A percentile compares a stretch with the other conserved stretches of the same genome.
phyloP scores from a whole-genome alignment of 2,329 filamentous ascomycete genomes.

The Colletotrichum tanaceti region DNA sequence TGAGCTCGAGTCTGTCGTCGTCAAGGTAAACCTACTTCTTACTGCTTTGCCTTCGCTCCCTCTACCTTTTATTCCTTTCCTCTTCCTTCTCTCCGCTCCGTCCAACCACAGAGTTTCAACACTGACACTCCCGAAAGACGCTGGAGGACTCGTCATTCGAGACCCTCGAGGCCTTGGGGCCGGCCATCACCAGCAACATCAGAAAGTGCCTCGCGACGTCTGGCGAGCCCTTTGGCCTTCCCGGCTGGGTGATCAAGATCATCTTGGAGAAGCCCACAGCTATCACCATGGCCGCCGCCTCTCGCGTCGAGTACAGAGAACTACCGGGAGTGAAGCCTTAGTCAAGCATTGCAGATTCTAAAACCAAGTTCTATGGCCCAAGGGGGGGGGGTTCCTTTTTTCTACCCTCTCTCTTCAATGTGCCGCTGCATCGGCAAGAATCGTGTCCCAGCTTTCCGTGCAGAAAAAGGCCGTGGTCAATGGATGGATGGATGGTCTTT shows the following conservation, averaged over 20 bases:
- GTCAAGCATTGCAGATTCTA: conserved; percentile 1
- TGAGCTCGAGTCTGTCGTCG: conserved; percentile 68
- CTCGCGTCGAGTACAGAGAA: conserved; percentile 67
- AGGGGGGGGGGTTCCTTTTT: too few species aligned
- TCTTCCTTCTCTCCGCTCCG: background rate
- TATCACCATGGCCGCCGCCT: conserved; percentile 77
- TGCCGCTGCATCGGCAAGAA: background rate
- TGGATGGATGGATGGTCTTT: background rate
- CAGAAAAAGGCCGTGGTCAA: background rate
- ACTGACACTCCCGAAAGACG: conserved; percentile 51
- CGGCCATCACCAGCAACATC: conserved; percentile 59
- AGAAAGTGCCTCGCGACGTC: conserved; percentile 54
- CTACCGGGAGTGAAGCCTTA: background rate
- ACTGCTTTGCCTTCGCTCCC: background rate
- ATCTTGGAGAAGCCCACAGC: conserved; percentile 79
- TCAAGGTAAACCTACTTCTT: conserved; percentile 65
- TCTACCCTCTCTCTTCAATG: background rate
- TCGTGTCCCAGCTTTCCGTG: background rate
- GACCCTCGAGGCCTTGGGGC: conserved; percentile 71
- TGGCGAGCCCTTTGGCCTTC: background rate
- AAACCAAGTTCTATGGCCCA: background rate
- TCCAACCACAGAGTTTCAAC: background rate
- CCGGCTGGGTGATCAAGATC: conserved; percentile 67
- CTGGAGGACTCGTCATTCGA: conserved; percentile 69
- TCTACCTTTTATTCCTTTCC: conserved; percentile 11